Percentiles rank a stretch among this genome's conserved stretches.
Conservation (phyloP, 345 rosid species). For the Cardamine resedifolia region DNA sequence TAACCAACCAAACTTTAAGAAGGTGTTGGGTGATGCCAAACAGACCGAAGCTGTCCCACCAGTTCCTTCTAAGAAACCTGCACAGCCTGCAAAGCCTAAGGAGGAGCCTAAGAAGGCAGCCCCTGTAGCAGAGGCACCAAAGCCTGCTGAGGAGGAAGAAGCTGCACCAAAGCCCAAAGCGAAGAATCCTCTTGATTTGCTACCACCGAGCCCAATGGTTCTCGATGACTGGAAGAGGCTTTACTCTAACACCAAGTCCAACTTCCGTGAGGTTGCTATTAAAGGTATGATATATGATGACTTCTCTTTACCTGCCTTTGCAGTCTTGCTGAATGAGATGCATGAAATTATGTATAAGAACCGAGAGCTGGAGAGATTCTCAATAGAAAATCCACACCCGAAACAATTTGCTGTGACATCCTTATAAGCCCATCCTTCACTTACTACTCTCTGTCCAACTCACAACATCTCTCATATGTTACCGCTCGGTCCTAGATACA, state of each 20-base stretch:
- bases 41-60: slow-evolving; percentile 62
- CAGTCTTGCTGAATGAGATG: not conserved
- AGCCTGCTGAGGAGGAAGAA: slow-evolving; percentile 36
- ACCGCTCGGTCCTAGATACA: not conserved
- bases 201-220: slow-evolving; percentile 90
- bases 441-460: not conserved
- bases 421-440: not conserved
- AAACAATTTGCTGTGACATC: not conserved
- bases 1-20: slow-evolving; percentile 81
- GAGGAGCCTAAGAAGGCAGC: slow-evolving; percentile 39
- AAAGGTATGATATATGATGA: slow-evolving; percentile 54
- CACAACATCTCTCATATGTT: not conserved
- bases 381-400: not conserved
- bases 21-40: slow-evolving; percentile 71
- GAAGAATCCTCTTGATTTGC: slow-evolving; percentile 90
- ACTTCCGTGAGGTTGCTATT: slow-evolving; percentile 95
- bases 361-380: too few relatives aligned
- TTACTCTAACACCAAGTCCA: slow-evolving; percentile 87
- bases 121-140: slow-evolving; percentile 36
- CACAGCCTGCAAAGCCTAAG: slow-evolving; percentile 36
- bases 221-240: slow-evolving; percentile 99
- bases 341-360: too few relatives aligned
- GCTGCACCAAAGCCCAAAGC: slow-evolving; percentile 51
- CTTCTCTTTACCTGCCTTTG: not conserved
- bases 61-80: slow-evolving; percentile 36